Conservation (phyloP, 805 yeast genomes). For the Teunomyces panamensis region DNA sequence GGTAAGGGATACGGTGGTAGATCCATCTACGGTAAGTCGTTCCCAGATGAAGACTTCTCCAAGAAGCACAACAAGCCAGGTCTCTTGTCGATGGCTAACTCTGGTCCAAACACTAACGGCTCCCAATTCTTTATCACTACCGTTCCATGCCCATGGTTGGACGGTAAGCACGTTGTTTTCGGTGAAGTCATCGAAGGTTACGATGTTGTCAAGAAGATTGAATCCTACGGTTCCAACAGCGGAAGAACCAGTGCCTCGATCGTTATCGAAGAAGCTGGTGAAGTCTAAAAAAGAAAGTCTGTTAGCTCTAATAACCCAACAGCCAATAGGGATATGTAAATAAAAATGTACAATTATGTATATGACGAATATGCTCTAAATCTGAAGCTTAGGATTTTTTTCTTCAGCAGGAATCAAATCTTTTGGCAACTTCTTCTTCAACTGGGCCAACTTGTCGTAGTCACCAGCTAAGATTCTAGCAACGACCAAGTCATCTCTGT, state of each 20-base stretch:
- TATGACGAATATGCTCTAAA: slow-evolving; percentile 17
- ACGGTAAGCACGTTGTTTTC: slow-evolving; percentile 25
- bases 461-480: slow-evolving; percentile 83
- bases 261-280: slow-evolving; percentile 28
- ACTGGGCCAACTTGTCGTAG: slow-evolving; percentile 65
- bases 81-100: slow-evolving; percentile 86
- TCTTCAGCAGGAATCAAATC: slow-evolving; percentile 29
- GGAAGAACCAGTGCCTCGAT: slow-evolving; percentile 17
- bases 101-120: slow-evolving; percentile 91
- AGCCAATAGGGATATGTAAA: neutral
- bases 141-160: slow-evolving; percentile 35
- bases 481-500: slow-evolving; percentile 73
- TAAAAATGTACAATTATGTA: neutral
- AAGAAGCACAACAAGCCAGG: slow-evolving; percentile 79
- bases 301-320: too few relatives aligned
- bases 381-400: slow-evolving; percentile 30
- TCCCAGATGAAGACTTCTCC: slow-evolving; percentile 65
- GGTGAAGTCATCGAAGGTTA: slow-evolving; percentile 25
- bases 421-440: slow-evolving; percentile 48
- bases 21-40: slow-evolving; percentile 73
- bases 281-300: slow-evolving; percentile 9
- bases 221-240: slow-evolving; percentile 19
- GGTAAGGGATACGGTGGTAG: slow-evolving; percentile 94
- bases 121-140: slow-evolving; percentile 89
- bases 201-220: slow-evolving; percentile 25